Evolutionary conservation across 441 rosid genomes (phyloP).

Genomic region (Euphorbia neoarborescens): DNA sequence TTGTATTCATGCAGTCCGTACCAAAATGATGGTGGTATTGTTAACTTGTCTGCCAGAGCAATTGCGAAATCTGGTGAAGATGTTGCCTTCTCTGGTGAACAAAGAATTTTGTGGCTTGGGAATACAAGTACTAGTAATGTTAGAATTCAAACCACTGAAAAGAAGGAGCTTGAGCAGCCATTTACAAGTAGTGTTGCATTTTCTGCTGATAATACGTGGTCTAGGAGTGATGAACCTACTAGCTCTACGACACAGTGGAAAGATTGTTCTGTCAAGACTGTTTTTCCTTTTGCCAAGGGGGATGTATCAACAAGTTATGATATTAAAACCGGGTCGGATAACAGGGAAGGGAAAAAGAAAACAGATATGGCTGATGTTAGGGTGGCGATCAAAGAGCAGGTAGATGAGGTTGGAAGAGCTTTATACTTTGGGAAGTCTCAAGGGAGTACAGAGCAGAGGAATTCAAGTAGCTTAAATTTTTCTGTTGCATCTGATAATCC

Average conservation of each 20-base stretch:
- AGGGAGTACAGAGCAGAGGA: constrained; percentile 43
- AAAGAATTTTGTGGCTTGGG: constrained; percentile 49
- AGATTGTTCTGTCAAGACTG: constrained; percentile 68
- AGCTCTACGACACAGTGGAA: constrained; percentile 50
- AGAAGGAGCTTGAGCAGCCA: constrained; percentile 39
- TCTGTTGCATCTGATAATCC: constrained; percentile 42
- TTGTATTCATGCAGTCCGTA: constrained; percentile 51
- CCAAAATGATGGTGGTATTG: constrained; percentile 33
- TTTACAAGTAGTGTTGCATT: constrained; percentile 27
- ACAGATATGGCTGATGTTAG: constrained; percentile 41
- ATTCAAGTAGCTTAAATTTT: constrained; percentile 34
- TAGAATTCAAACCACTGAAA: constrained; percentile 34
- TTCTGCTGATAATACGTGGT: constrained; percentile 47
- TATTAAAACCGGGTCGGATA: constrained; percentile 30
- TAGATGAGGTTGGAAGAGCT: constrained; percentile 75
- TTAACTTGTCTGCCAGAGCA: constrained; percentile 32
- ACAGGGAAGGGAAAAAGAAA: constrained; percentile 60
- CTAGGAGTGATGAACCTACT: constrained; percentile 40
- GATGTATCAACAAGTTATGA: constrained; percentile 40
- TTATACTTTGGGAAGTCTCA: constrained; percentile 50
- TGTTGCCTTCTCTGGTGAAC: constrained; percentile 42
- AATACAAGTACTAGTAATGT: constrained; percentile 42
- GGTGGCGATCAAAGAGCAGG: constrained; percentile 63
- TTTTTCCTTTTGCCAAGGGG: constrained; percentile 52
- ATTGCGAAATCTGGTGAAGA: constrained; percentile 50